These are phyloP conservation scores for Moesziomyces sp. DNA, from an alignment of 1,284 basidiomycete genomes.

Conservation along the genomic window DNA sequence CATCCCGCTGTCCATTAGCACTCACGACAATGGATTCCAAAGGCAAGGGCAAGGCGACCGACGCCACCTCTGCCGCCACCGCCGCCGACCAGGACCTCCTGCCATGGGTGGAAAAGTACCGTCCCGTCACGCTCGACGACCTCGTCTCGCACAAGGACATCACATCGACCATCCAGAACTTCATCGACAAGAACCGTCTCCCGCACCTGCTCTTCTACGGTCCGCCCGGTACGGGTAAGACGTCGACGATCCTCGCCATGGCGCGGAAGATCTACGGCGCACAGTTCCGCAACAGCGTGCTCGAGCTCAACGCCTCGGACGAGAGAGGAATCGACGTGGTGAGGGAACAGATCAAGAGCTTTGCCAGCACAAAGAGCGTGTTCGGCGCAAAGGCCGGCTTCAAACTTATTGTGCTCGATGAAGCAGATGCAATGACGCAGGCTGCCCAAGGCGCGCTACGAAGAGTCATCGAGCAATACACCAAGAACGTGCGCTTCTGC, in stretches of 20 bases:
- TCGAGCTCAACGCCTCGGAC: slow-evolving; percentile 98
- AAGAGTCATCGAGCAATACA: slow-evolving; percentile 98
- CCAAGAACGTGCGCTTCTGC: slow-evolving; percentile 97
- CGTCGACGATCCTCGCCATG: slow-evolving; percentile 95
- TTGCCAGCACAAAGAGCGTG: slow-evolving; percentile 92
- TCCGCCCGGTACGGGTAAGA: slow-evolving; percentile 96
- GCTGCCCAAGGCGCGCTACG: slow-evolving; percentile 95
- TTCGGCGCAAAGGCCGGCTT: slow-evolving; percentile 72
- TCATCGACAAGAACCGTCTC: slow-evolving; percentile 91
- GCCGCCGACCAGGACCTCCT: slow-evolving; percentile 36
- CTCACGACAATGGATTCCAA: slow-evolving; percentile 24
- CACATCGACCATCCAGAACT: slow-evolving; percentile 72
- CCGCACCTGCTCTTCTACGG: slow-evolving; percentile 98
- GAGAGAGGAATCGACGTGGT: slow-evolving; percentile 98
- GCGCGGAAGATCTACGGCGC: slow-evolving; percentile 91
- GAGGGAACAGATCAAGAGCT: slow-evolving; percentile 97
- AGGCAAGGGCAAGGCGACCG: slow-evolving; percentile 45
- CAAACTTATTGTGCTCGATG: slow-evolving; percentile 97
- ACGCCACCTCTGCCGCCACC: slow-evolving; percentile 9
- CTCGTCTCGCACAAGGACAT: slow-evolving; percentile 67
- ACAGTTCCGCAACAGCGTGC: slow-evolving; percentile 84
- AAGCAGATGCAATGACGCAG: slow-evolving; percentile 99
- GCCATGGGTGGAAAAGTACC: slow-evolving; percentile 67
- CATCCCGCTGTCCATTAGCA: too few relatives aligned
- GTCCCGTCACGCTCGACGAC: slow-evolving; percentile 62